Evolutionary conservation across 768 basidiomycete genomes (phyloP), one percentile per base, ranked within the genome.

Genomic region (Polyporus arcularius): DNA sequence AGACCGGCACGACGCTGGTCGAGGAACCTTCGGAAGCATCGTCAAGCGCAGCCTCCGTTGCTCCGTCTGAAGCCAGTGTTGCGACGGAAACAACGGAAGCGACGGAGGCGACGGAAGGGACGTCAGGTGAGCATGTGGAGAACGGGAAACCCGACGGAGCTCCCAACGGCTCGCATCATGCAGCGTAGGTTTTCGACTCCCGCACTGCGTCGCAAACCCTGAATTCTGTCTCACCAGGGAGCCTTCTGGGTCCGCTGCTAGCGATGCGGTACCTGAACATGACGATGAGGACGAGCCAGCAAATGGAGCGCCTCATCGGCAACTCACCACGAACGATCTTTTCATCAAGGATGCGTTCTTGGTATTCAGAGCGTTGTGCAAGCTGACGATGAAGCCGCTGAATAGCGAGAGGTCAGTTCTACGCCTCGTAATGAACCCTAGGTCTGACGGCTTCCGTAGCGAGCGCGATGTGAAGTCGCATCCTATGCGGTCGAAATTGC

Each of bases 331-430:
- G n/a, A 87, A 91, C 54, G 96, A 99, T 66, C 76, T 98, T 57
- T 96, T 95, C 72, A 83, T 97, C 71, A 98, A 98, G 72, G 97
- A 99, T 70, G 95, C 97, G 0, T 99, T 98, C 79, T 83, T 99
- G 62, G 96, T 99, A 40, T 96, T 98, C 76, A 84, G 97, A 48
- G 96, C 97, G 0, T 79, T 99, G 11, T 98, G 97, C 79, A 98
- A 98, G 72, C 78, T 98, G 65, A 96, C 94, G 9, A 98, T 98
- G 96, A 98, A 98, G 73, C 92, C 96, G 11, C 78, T 99, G 49
- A 92, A 93, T 67, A 86, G 84, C 5, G 97, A 99, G 75, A 96
- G 93, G 96, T 95, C 49, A 53, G 84, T 38, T 0, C 10, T 18
- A 18, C 2, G 21, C 10, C 26, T 47, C 11, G 8, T 32, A 18